These are phyloP conservation scores for Trichoderma gracile DNA, from an alignment of 2,329 filamentous ascomycete species.

Conservation along the genomic window DNA sequence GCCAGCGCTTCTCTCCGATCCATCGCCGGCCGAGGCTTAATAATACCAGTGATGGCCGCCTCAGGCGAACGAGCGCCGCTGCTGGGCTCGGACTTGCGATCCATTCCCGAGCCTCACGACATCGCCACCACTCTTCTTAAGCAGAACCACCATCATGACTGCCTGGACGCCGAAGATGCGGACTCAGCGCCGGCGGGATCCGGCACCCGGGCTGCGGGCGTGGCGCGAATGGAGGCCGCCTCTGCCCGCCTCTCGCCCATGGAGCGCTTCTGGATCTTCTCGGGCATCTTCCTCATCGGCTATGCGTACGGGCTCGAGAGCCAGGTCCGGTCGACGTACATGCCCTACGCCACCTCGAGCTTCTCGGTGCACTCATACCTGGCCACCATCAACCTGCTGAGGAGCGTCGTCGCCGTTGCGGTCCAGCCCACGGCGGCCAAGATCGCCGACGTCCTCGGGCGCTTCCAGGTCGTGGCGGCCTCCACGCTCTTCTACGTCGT, in stretches of 20 bases:
- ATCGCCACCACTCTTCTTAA: neutral
- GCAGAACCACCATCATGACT: neutral
- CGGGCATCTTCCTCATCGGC: conserved; percentile 59
- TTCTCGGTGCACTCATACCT: conserved; percentile 57
- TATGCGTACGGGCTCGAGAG: conserved; percentile 62
- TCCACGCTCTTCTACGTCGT: conserved; percentile 58
- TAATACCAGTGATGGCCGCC: conserved; percentile 3
- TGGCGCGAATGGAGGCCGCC: conserved; percentile 54
- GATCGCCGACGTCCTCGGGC: conserved; percentile 63
- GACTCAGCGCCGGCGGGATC: neutral
- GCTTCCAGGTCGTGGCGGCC: conserved; percentile 57
- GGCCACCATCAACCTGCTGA: conserved; percentile 59
- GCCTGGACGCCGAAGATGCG: neutral
- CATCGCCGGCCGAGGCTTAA: neutral
- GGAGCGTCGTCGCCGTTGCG: conserved; percentile 60
- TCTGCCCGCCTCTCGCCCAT: conserved; percentile 46
- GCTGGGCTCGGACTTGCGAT: conserved; percentile 19
- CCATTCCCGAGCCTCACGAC: conserved; percentile 19
- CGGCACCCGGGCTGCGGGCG: conserved; percentile 41
- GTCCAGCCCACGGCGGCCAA: conserved; percentile 61
- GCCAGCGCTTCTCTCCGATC: neutral
- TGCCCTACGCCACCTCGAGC: conserved; percentile 55
- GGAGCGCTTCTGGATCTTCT: conserved; percentile 55
- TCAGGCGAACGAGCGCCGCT: conserved; percentile 20
- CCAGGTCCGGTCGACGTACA: conserved; percentile 53